Conservation (phyloP, 2,329 filamentous ascomycete species). For the Fusarium tricinctum region DNA sequence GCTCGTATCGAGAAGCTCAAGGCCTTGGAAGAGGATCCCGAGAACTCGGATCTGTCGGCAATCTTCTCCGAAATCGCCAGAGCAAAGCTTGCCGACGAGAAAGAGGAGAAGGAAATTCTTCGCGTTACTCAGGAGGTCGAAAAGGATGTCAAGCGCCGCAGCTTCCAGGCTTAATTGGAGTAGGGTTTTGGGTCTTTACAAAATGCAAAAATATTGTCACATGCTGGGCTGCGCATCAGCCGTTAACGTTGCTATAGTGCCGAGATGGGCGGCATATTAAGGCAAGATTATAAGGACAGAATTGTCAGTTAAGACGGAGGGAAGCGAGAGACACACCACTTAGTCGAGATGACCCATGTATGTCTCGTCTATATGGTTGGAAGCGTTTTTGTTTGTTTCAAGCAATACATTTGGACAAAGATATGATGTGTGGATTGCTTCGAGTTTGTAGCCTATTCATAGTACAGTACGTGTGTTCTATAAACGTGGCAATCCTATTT, state of each 20-base stretch:
- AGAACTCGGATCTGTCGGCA: slow-evolving; percentile 73
- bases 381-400: slow-evolving; percentile 32
- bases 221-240: neutral
- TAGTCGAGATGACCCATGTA: slow-evolving; percentile 7
- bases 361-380: slow-evolving; percentile 22
- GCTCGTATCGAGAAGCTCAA: slow-evolving; percentile 96
- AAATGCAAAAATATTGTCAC: neutral
- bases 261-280: neutral
- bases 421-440: slow-evolving; percentile 15
- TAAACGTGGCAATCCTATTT: slow-evolving; percentile 28
- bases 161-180: slow-evolving; percentile 45
- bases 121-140: slow-evolving; percentile 73
- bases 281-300: neutral
- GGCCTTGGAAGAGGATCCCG: slow-evolving; percentile 87
- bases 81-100: slow-evolving; percentile 85
- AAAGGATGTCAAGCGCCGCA: slow-evolving; percentile 61
- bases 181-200: slow-evolving; percentile 1
- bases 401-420: slow-evolving; percentile 9
- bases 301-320: slow-evolving; percentile 7
- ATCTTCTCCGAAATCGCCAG: slow-evolving; percentile 94
- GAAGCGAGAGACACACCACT: slow-evolving; percentile 9
- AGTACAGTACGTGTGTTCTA: slow-evolving; percentile 20
- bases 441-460: slow-evolving; percentile 8
- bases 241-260: neutral
- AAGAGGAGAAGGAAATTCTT: slow-evolving; percentile 83